phyloP scores from a whole-genome alignment of 495 filamentous ascomycete genomes.

The Chaetomium fimeti region DNA sequence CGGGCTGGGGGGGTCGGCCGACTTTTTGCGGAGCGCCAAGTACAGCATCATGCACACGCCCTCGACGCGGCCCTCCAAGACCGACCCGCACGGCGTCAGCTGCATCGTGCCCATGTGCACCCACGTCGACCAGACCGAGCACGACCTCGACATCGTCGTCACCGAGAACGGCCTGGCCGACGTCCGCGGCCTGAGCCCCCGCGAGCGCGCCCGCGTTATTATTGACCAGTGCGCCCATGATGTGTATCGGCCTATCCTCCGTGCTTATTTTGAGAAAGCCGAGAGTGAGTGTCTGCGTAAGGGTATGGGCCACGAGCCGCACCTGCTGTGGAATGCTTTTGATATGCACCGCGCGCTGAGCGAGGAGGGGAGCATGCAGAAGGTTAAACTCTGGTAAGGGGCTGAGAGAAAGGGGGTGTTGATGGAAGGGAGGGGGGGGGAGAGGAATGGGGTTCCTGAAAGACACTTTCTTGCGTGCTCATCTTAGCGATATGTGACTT shows the following conservation, averaged over 20 bases:
- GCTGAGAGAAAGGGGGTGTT: no score
- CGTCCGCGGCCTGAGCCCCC: constrained; percentile 75
- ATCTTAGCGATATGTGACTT: no score
- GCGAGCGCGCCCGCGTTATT: constrained; percentile 80
- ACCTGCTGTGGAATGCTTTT: constrained; percentile 78
- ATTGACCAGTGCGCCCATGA: constrained; percentile 88
- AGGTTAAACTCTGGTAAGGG: constrained; percentile 52
- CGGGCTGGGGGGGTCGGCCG: constrained; percentile 83
- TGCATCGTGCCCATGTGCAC: constrained; percentile 94
- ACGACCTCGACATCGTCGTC: constrained; percentile 83
- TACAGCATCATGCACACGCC: constrained; percentile 96
- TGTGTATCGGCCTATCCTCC: constrained; percentile 77
- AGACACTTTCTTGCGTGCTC: no score
- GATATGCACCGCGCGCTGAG: constrained; percentile 84
- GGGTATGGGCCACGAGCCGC: constrained; percentile 89
- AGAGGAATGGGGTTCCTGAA: no score
- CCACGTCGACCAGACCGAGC: constrained; percentile 90
- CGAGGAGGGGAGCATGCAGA: constrained; percentile 83
- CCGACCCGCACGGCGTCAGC: constrained; percentile 75
- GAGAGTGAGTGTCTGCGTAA: constrained; percentile 84
- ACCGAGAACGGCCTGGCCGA: constrained; percentile 87
- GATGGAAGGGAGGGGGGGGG: no score
- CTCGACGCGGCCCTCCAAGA: constrained; percentile 73
- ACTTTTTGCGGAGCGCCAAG: constrained; percentile 81
- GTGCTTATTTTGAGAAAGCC: constrained; percentile 81